Conservation (phyloP, 2,329 filamentous ascomycete species). For the Hymenoscyphus repandus region DNA sequence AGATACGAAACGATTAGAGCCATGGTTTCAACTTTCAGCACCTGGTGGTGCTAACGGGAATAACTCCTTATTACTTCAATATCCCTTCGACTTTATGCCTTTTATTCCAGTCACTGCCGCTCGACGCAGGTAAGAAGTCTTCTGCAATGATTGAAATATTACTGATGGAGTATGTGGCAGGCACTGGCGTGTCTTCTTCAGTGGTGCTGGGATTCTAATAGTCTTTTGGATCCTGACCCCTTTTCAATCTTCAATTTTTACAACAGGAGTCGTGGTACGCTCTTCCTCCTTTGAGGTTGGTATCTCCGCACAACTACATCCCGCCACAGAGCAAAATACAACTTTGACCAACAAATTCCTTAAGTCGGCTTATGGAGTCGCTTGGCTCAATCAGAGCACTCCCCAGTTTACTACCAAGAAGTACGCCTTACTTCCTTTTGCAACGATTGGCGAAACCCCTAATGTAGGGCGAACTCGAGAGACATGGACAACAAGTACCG, state of each 20-base stretch:
- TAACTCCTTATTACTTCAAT: conserved; percentile 47
- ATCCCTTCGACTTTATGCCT: conserved; percentile 45
- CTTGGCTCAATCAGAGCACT: conserved; percentile 40
- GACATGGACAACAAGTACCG: conserved; percentile 25
- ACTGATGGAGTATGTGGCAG: conserved; percentile 25
- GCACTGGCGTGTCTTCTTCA: conserved; percentile 49
- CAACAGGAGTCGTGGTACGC: conserved; percentile 31
- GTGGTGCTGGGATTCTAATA: conserved; percentile 42
- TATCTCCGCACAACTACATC: conserved; percentile 24
- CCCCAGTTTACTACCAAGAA: conserved; percentile 40
- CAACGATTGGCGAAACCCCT: too few relatives aligned
- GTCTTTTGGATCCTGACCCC: conserved; percentile 53
- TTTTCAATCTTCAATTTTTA: conserved; percentile 48
- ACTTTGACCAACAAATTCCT: conserved; percentile 35
- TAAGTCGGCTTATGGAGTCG: conserved; percentile 41
- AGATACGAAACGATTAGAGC: conserved; percentile 53
- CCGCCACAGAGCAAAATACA: conserved; percentile 28
- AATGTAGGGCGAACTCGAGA: not conserved
- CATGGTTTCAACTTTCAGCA: conserved; percentile 53
- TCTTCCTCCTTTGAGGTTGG: conserved; percentile 7
- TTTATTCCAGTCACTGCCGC: conserved; percentile 39
- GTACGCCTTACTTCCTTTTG: conserved; percentile 41
- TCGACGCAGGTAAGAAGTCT: conserved; percentile 20
- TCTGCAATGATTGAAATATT: not conserved
- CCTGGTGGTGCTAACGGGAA: conserved; percentile 36